Percentiles rank a stretch among this genome's conserved stretches.
Conservation (phyloP, 1,284 basidiomycete species). For the Cystobasidium pallidum region DNA sequence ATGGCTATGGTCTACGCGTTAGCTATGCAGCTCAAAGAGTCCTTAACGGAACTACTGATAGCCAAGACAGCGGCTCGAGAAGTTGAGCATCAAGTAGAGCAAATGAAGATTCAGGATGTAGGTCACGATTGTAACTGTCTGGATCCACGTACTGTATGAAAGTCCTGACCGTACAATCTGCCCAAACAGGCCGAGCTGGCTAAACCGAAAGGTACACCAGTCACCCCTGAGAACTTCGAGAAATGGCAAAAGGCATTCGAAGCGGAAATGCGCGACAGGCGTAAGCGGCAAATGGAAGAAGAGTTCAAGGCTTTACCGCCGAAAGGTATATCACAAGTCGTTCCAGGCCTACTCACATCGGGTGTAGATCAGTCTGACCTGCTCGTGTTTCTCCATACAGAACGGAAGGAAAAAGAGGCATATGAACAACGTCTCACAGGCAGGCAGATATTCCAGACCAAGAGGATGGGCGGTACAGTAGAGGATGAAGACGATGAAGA, state of each 20-base stretch:
- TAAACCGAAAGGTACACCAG: constrained; percentile 83
- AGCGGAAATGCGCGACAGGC: constrained; percentile 66
- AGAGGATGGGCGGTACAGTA: constrained; percentile 23
- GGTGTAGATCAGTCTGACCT: neutral
- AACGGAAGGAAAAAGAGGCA: constrained; percentile 35
- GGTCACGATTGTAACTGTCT: constrained; percentile 57
- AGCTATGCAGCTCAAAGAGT: constrained; percentile 79
- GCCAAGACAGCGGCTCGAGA: constrained; percentile 50
- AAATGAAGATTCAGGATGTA: constrained; percentile 67
- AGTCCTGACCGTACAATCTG: neutral
- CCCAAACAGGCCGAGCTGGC: constrained; percentile 77
- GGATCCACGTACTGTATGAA: neutral
- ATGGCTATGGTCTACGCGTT: constrained; percentile 99
- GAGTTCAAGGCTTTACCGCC: constrained; percentile 71
- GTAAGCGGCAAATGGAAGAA: constrained; percentile 77
- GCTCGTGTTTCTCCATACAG: neutral
- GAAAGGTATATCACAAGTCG: constrained; percentile 64
- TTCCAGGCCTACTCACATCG: neutral
- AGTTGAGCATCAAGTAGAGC: constrained; percentile 62
- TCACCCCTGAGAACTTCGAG: constrained; percentile 78
- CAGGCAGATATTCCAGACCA: constrained; percentile 30
- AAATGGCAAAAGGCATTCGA: constrained; percentile 81
- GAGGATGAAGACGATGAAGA: constrained; percentile 12
- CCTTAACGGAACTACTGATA: constrained; percentile 67
- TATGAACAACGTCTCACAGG: constrained; percentile 28